Percentiles rank a stretch among this genome's conserved stretches.
Conservation (phyloP, 371 early-diverging fungal species). For the Mucor indicus region DNA sequence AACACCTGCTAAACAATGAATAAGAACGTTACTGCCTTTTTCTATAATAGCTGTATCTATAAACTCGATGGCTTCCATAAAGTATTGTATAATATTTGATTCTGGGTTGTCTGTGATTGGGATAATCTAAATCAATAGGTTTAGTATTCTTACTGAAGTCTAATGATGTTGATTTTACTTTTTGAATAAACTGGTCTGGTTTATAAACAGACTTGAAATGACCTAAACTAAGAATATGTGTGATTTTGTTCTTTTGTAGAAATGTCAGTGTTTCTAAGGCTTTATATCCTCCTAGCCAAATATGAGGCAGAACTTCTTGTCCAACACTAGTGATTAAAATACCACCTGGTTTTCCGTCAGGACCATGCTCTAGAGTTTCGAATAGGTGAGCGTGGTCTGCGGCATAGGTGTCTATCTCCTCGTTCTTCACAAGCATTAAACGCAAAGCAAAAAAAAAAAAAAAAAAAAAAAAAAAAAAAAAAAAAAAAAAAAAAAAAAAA, state of each 20-base stretch:
- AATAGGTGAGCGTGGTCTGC: slow-evolving; percentile 14
- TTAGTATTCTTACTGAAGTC: not conserved
- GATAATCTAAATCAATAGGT: slow-evolving; percentile 28
- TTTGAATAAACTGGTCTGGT: slow-evolving; percentile 47
- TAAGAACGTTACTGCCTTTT: slow-evolving; percentile 56
- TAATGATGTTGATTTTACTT: slow-evolving; percentile 28
- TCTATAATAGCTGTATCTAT: slow-evolving; percentile 46
- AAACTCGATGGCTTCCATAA: slow-evolving; percentile 62
- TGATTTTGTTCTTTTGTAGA: slow-evolving; percentile 52
- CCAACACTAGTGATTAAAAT: slow-evolving; percentile 45
- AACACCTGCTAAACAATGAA: slow-evolving; percentile 49
- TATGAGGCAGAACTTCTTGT: slow-evolving; percentile 31
- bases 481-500: too few species aligned
- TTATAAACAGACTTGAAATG: slow-evolving; percentile 37
- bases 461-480: too few species aligned
- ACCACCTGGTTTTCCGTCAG: slow-evolving; percentile 45
- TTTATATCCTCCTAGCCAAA: slow-evolving; percentile 50
- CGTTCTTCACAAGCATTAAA: too few species aligned
- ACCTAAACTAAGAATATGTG: slow-evolving; percentile 54
- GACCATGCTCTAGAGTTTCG: slow-evolving; percentile 34
- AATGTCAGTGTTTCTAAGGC: slow-evolving; percentile 31
- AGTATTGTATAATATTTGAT: slow-evolving; percentile 68
- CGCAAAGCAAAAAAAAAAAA: too few species aligned
- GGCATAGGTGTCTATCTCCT: not conserved
- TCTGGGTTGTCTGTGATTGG: slow-evolving; percentile 64